These are phyloP conservation scores for Acorus gramineus DNA, from an alignment of 106 monocot genomes.

Conservation along the genomic window DNA sequence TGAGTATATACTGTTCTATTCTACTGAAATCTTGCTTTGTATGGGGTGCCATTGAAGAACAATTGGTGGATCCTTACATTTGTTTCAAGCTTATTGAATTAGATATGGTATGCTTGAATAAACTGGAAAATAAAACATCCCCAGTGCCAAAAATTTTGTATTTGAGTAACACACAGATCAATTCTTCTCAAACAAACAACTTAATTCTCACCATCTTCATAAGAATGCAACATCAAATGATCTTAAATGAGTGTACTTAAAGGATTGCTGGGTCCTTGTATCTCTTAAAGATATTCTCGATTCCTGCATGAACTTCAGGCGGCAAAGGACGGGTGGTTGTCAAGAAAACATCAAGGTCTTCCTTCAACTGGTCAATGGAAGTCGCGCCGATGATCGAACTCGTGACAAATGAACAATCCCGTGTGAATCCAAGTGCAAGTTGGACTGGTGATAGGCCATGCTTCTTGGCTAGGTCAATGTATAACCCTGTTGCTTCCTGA, in stretches of 20 bases:
- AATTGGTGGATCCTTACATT: too few species aligned
- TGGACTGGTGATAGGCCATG: conserved; percentile 76
- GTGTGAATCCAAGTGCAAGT: conserved; percentile 80
- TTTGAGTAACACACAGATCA: too few species aligned
- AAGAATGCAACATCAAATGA: background rate
- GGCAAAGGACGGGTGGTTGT: conserved; percentile 52
- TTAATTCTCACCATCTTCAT: too few species aligned
- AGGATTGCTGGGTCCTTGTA: conserved; percentile 70
- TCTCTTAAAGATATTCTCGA: conserved; percentile 64
- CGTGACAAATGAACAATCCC: conserved; percentile 61
- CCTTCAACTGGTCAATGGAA: conserved; percentile 74
- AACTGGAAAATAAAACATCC: too few species aligned
- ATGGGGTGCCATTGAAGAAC: too few species aligned
- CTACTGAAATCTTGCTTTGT: too few species aligned
- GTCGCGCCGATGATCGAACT: conserved; percentile 90
- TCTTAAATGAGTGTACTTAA: background rate
- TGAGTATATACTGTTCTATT: too few species aligned
- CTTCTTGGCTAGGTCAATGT: conserved; percentile 53
- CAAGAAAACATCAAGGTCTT: conserved; percentile 72
- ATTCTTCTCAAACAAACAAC: too few species aligned
- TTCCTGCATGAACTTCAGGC: conserved; percentile 43
- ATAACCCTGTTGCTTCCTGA: conserved; percentile 68
- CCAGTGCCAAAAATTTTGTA: too few species aligned
- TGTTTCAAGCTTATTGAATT: too few species aligned
- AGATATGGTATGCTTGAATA: too few species aligned